Evolutionary conservation across 2,329 filamentous ascomycete genomes (phyloP).

Genomic region (Ophiostoma pallidulum): DNA sequence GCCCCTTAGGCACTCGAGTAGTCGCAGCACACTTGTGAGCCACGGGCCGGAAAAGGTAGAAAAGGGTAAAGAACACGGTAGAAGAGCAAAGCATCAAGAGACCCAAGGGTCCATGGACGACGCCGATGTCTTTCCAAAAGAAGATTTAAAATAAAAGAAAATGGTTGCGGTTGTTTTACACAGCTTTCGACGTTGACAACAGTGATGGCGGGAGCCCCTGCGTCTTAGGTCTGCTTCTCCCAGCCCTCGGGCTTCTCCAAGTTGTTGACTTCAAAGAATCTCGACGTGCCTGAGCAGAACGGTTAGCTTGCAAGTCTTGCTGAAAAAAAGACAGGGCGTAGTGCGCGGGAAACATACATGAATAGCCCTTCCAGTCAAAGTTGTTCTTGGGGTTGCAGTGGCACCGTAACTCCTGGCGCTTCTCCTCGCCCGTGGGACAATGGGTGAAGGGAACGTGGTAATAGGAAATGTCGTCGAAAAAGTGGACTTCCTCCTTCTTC

Average conservation of each 20-base stretch:
- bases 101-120: background rate
- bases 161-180: background rate
- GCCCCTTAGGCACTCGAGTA: background rate
- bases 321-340: background rate
- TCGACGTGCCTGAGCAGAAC: constrained; percentile 58
- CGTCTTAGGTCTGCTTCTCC: constrained; percentile 56
- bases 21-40: background rate
- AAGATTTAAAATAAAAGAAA: background rate
- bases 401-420: constrained; percentile 75
- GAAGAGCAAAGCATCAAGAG: background rate
- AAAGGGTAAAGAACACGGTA: background rate
- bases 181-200: too few species aligned
- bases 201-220: too few species aligned
- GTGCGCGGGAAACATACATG: constrained; percentile 54
- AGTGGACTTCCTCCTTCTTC: constrained; percentile 89
- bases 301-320: background rate
- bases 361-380: constrained; percentile 99
- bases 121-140: background rate
- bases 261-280: constrained; percentile 76
- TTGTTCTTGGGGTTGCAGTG: constrained; percentile 94
- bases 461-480: constrained; percentile 98
- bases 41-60: background rate
- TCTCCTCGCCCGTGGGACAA: constrained; percentile 85
- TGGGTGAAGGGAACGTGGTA: constrained; percentile 97
- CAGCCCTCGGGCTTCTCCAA: constrained; percentile 78